A percentile compares a stretch with the other conserved stretches of the same genome.
phyloP scores from a whole-genome alignment of 495 filamentous ascomycete genomes.

The Alectoria sarmentosa region DNA sequence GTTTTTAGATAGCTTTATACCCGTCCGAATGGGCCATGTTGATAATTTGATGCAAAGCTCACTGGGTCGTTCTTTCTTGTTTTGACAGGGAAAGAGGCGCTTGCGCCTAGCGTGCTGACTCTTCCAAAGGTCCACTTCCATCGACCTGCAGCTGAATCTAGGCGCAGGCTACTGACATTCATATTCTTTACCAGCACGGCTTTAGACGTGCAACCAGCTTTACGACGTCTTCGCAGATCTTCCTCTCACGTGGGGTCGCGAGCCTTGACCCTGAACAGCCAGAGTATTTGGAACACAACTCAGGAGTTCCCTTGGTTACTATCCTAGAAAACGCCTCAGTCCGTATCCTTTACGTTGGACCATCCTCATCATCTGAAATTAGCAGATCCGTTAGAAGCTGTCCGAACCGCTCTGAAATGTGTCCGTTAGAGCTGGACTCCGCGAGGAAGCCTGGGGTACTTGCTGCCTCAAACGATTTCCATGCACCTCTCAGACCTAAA shows the following conservation, averaged over 20 bases:
- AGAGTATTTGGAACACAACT: constrained; percentile 8
- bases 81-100: background rate
- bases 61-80: background rate
- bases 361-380: background rate
- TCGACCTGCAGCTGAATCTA: background rate
- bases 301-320: constrained; percentile 22
- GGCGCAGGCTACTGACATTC: background rate
- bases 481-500: constrained; percentile 14
- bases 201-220: constrained; percentile 5
- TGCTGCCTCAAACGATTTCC: background rate
- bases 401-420: background rate
- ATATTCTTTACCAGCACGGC: constrained; percentile 8
- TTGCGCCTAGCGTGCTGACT: background rate
- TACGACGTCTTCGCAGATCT: constrained; percentile 39
- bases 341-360: constrained; percentile 25
- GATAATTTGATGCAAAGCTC: background rate
- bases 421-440: background rate
- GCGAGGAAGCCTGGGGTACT: background rate
- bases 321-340: constrained; percentile 19
- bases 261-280: constrained; percentile 25
- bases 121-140: background rate
- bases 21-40: constrained; percentile 4
- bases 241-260: constrained; percentile 36
- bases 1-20: constrained; percentile 3
- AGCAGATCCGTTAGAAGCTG: background rate